Percentiles rank a stretch among this genome's conserved stretches.
These are phyloP conservation scores for Lenzites betulinus DNA, from an alignment of 768 basidiomycete genomes.

Conservation along the genomic window DNA sequence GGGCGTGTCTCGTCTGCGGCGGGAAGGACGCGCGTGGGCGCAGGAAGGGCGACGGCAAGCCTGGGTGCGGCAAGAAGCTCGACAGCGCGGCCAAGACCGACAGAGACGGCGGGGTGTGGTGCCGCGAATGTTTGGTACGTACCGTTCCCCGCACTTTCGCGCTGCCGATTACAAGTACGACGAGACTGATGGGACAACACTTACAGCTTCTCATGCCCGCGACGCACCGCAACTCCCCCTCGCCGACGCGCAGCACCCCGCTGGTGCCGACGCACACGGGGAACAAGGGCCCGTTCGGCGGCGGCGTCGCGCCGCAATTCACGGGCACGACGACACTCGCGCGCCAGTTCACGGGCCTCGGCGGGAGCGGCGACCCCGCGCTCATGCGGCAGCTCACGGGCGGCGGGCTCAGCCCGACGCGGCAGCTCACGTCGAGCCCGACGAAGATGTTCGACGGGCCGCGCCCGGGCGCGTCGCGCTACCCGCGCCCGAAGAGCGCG, in stretches of 20 bases:
- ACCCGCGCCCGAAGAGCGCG: conserved; percentile 75
- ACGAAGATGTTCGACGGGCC: conserved; percentile 63
- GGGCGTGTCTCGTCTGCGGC: conserved; percentile 76
- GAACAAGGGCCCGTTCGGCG: conserved; percentile 29
- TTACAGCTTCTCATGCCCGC: conserved; percentile 57
- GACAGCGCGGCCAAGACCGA: conserved; percentile 83
- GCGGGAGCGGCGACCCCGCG: conserved; percentile 38
- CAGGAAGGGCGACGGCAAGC: conserved; percentile 55
- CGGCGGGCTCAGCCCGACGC: conserved; percentile 64
- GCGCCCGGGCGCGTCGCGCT: conserved; percentile 40
- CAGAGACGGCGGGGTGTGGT: conserved; percentile 73
- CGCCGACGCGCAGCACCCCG: conserved; percentile 51
- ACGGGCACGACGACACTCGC: conserved; percentile 76
- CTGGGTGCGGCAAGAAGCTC: conserved; percentile 81
- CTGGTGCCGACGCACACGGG: conserved; percentile 49
- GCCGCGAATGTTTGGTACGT: conserved; percentile 79
- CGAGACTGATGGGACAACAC: neutral
- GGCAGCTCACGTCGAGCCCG: conserved; percentile 65
- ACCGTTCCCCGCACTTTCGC: too few relatives aligned
- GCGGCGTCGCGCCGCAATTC: conserved; percentile 50
- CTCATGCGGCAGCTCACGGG: conserved; percentile 63
- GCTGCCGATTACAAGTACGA: too few relatives aligned
- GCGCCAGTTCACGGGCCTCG: conserved; percentile 71
- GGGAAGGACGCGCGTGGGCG: conserved; percentile 56
- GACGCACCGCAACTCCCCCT: conserved; percentile 50